Evolutionary conservation across 192 early-diverging fungal genomes (phyloP), one percentile per base, ranked within the genome.

Genomic region (Coemansia interrupta): DNA sequence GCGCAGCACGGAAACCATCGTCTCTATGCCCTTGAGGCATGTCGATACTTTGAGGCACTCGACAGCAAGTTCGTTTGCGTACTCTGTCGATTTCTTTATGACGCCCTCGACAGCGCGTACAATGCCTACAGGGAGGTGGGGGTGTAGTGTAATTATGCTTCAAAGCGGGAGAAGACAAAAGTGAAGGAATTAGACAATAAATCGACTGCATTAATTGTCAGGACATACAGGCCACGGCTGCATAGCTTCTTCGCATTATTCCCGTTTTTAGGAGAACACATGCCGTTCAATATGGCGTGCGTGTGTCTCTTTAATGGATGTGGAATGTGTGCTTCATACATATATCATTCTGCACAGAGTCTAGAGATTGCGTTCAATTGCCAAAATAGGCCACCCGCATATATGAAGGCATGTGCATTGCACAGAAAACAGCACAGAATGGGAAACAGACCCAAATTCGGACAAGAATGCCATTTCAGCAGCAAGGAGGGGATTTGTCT

Each of bases 81-180:
- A 71, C 29, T 72, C 74, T 17, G 53, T 54, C 0, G 66, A 48
- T 23, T 65, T 69, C 51, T 65, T 66, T 22, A 67, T 62, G 17
- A 51, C 65, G 38, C 26, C 29, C 15, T 68, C 65, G 36, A 78
- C 54, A 18, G 69, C 54, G 11, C 40, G 43, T 45, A 78, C 58
- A 52, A 67, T 57, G 22, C 68, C 74, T 78, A 78, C 49, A 66
- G 32, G 32, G 10, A n/a, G n/a, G n/a, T n/a, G n/a, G n/a, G n/a
- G 1, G 32, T 36, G 32, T 36, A 36, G 32, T 36, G 38, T 14
- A 51, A 36, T 36, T 36, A 36, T 36, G 32, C 10, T 5, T 8
- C 32, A 36, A 36, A 36, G 32, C 10, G 15, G 43, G 4, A 44
- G 9, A 44, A 20, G 19, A n/a, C 17, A 44, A 18, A 15, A 44